Base-by-base conservation (phyloP, 148 eudicot species). In the Persicaria maculosa region DNA sequence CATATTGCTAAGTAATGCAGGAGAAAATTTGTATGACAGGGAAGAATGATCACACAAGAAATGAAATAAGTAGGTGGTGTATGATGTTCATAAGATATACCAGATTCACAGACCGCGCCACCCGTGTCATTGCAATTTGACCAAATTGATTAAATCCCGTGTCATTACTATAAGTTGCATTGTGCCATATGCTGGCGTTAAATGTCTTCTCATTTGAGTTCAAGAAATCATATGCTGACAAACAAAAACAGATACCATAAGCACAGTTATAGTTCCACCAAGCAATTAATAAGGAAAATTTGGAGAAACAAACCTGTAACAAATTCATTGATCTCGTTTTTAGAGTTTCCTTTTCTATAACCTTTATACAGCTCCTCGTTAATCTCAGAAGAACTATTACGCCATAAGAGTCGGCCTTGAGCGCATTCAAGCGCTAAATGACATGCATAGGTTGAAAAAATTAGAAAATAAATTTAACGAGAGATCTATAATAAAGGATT, bases 181-280 rank as follows among this genome's bases (percentile, higher is more conserved):
- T 95, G 79, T 92, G 92, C 97, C 97, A 95, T 80, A 95, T 76
- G 57, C 72, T 95, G 81, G 86, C 89, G 58, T 92, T 95, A 73
- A 85, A 92, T 48, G 77, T 88, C 65, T 80, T 84, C 58, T n/a
- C 17, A 70, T 84, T 80, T 62, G 98, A 82, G 81, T 92, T 82
- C 76, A 84, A 80, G 78, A 95, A 85, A 84, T 95, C 98, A 79
- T 92, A 95, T 14, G 92, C 98, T 95, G 96, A 72, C 25, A 65
- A 74, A 75, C 68, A 48, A 48, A 20, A 14, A 15, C 16, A 12
- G 6, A 9, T 43, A 19, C 20, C 15, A 40, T 11, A 17, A 50
- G 9, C 22, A 59, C 6, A 40, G 11, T 48, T 48, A 48, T 7
- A 48, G 9, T 48, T 48, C 2, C 8, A 48, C 12, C 2, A 48